Percentiles rank a stretch among this genome's conserved stretches.
Conservation (phyloP, 163 green algal species). For the Prototheca wickerhamii region DNA sequence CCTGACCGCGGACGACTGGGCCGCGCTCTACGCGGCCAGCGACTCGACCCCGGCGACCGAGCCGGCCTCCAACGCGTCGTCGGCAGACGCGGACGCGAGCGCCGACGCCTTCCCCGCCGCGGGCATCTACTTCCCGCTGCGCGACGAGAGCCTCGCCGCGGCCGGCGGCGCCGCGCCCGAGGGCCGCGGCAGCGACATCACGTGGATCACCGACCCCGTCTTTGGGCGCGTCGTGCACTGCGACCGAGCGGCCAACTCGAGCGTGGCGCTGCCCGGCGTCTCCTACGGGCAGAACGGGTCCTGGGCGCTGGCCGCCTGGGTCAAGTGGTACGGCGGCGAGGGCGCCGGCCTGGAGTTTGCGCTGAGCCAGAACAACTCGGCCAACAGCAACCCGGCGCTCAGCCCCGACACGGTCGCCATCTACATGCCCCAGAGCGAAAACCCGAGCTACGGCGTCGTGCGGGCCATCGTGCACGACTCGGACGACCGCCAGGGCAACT, state of each 20-base stretch:
- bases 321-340: background rate
- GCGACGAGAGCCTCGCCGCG: too few relatives aligned
- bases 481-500: conserved; percentile 2
- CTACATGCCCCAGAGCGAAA: conserved; percentile 6
- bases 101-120: too few relatives aligned
- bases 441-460: conserved; percentile 17
- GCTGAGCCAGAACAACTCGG: conserved; percentile 9
- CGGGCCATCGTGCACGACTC: conserved; percentile 18
- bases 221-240: too few relatives aligned
- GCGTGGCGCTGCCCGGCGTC: conserved; percentile 22
- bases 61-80: background rate
- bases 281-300: conserved; percentile 16
- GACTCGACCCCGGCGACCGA: background rate
- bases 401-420: conserved; percentile 14
- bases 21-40: background rate
- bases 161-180: too few relatives aligned
- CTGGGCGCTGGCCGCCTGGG: conserved; percentile 23
- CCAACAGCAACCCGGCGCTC: background rate
- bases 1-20: conserved; percentile 1
- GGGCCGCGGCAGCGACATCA: too few relatives aligned
- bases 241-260: too few relatives aligned
- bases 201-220: too few relatives aligned
- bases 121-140: too few relatives aligned
- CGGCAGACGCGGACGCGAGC: too few relatives aligned
- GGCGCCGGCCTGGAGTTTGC: conserved; percentile 8